Evolutionary conservation across 2,329 filamentous ascomycete genomes (phyloP), one percentile per base, ranked within the genome.

Genomic region (Xylaria polymorpha): DNA sequence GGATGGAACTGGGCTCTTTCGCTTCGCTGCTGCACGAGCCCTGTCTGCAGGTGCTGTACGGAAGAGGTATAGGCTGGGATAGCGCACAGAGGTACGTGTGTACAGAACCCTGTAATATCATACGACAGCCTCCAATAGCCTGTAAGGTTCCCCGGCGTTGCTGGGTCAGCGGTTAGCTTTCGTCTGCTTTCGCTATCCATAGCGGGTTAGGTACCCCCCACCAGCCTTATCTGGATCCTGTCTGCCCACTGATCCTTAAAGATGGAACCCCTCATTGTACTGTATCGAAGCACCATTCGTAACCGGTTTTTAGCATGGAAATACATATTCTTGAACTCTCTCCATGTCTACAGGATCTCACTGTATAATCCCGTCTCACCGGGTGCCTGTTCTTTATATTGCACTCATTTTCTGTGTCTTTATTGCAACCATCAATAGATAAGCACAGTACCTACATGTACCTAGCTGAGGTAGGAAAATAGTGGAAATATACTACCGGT

Each of bases 121-220:
- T 46, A 50, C 14, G 22, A 29, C n/a, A 20, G 18, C 43, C 18
- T n/a, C 18, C 18, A 20, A 20, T 9, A 44, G 4, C 41, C 15
- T 18, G 41, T 18, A 43, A 20, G n/a, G 25, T 1, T 39, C 44
- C 29, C 48, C 15, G 18, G 8, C 29, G 66, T 66, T 66, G 62
- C 61, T 59, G 25, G 66, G 66, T 35, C 51, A 66, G 62, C 51
- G 58, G 25, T 53, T 46, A 61, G 35, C 25, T 29, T 29, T 29
- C n/a, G 25, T 29, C 25, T 29, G 25, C 51, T 3, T 29, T 35
- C 53, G 20, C 59, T 67, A 61, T 39, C 51, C 41, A 43, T 15
- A 6, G 25, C n/a, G 4, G 51, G 50, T 43, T 67, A 44, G 35
- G 22, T 18, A 18, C n/a, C 37, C n/a, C 37, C 48, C n/a, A 51